Percentiles rank a stretch among this genome's conserved stretches.
Conservation (phyloP, 306 rosid genomes). For the Dalbergia cultrata region DNA sequence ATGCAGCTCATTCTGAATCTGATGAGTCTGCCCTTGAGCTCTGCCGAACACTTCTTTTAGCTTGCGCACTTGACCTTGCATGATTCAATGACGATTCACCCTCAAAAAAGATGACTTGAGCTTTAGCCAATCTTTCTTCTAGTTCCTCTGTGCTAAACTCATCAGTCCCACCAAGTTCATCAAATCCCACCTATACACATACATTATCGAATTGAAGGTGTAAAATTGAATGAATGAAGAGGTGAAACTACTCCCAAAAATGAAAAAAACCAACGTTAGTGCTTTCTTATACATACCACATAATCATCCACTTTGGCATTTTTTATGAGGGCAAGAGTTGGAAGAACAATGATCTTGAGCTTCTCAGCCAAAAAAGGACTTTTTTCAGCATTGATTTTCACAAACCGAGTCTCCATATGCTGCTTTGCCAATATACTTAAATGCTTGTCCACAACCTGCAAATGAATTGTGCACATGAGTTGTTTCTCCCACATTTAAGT, state of each 20-base stretch:
- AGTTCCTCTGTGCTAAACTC: slow-evolving; percentile 90
- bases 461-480: slow-evolving; percentile 44
- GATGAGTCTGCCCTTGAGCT: slow-evolving; percentile 78
- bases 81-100: slow-evolving; percentile 79
- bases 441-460: slow-evolving; percentile 96
- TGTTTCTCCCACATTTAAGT: slow-evolving; percentile 29
- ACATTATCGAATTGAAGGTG: slow-evolving; percentile 28
- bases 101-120: slow-evolving; percentile 80
- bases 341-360: slow-evolving; percentile 90
- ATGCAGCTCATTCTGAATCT: slow-evolving; percentile 70
- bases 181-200: slow-evolving; percentile 85
- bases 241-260: background rate
- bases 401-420: slow-evolving; percentile 88
- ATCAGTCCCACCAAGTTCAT: slow-evolving; percentile 95
- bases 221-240: background rate
- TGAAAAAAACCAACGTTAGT: background rate
- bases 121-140: slow-evolving; percentile 89
- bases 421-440: slow-evolving; percentile 81
- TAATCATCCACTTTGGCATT: slow-evolving; percentile 96
- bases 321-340: slow-evolving; percentile 93
- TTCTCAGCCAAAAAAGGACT: slow-evolving; percentile 95
- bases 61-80: slow-evolving; percentile 60
- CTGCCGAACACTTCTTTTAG: slow-evolving; percentile 76
- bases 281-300: slow-evolving; percentile 70
- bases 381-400: slow-evolving; percentile 88